Evolutionary conservation across 768 basidiomycete species (phyloP).

Genomic region (Suillus spraguei): DNA sequence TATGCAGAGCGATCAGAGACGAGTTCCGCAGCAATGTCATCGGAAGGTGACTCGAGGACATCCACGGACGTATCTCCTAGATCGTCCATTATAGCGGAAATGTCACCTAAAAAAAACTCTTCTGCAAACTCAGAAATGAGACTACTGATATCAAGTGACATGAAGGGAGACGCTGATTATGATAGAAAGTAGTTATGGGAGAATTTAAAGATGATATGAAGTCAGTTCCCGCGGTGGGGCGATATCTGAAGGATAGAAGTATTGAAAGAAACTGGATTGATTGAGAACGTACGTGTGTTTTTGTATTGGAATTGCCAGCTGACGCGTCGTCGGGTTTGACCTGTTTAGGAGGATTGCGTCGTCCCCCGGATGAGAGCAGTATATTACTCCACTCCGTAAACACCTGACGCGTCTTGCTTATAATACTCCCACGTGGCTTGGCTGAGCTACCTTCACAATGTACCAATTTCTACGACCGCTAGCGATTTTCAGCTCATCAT

Average conservation of each 20-base stretch:
- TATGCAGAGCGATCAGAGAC: conserved; percentile 38
- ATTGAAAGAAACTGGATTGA: conserved; percentile 16
- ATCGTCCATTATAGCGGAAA: conserved; percentile 54
- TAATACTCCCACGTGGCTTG: conserved; percentile 6
- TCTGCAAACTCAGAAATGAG: conserved; percentile 28
- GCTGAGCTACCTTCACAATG: not conserved
- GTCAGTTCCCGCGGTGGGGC: not conserved
- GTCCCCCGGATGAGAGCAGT: conserved; percentile 16
- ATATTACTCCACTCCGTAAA: not conserved
- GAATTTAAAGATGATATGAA: not conserved
- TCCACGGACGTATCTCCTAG: conserved; percentile 53
- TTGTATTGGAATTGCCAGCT: conserved; percentile 21
- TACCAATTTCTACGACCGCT: conserved; percentile 11
- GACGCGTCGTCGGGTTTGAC: conserved; percentile 28
- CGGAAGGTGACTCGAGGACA: conserved; percentile 43
- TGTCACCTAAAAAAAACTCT: conserved; percentile 20
- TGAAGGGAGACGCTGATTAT: not conserved
- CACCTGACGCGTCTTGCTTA: not conserved
- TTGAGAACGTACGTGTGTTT: conserved; percentile 28
- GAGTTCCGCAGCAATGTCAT: conserved; percentile 27
- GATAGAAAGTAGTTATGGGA: conserved; percentile 6
- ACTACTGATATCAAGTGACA: conserved; percentile 25
- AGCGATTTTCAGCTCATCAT: conserved; percentile 9
- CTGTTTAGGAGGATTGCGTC: conserved; percentile 9
- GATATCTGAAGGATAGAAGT: not conserved